Base-by-base conservation (phyloP, 2,329 filamentous ascomycete species). In the Didymellaceae sp. region DNA sequence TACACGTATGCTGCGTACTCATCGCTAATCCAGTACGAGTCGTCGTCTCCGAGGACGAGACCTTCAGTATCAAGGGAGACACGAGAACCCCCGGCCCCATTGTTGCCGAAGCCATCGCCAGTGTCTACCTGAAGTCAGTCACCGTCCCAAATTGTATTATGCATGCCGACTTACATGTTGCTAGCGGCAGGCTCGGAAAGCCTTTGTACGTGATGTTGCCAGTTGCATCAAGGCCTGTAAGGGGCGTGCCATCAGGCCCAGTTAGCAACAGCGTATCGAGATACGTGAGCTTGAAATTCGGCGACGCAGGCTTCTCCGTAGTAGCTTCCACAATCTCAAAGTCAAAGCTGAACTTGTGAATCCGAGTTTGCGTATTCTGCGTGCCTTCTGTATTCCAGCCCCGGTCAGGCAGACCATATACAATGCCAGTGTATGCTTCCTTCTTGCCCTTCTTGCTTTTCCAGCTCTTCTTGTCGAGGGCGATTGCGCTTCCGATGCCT, bases 371-470 rank as follows among this genome's bases (percentile, higher is more conserved):
- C 67, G 81, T 88, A 67, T 89, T 89, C 14, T 86, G 68, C 0
- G 87, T 89, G 58, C 7, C 87, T 59, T 89, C 76, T 0, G 86
- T 89, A 64, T 90, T 90, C 86, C 87, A 90, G 28, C 87, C 87
- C 52, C 86, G 79, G 63, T 89, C 86, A 1, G 87, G 87, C 13
- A 89, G 70, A 10, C 78, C 77, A 73, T 82, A 90, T 17, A 89
- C 64, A 4, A 82, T 78, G 13, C 86, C 87, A 2, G 78, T 77
- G 65, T 89, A 90, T 5, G 67, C 77, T 5, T 65, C 62, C 4
- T 55, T 58, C 17, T 61, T 43, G 75, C 76, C 60, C 73, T 77
- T 5, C 68, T 71, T 72, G 64, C 80, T 82, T 59, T 76, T 79
- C 86, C 86, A 90, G 7, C 80, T 79, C 25, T 70, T 74, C 51